Base-by-base conservation (phyloP, 257 asterid species). In the Avicennia marina region DNA sequence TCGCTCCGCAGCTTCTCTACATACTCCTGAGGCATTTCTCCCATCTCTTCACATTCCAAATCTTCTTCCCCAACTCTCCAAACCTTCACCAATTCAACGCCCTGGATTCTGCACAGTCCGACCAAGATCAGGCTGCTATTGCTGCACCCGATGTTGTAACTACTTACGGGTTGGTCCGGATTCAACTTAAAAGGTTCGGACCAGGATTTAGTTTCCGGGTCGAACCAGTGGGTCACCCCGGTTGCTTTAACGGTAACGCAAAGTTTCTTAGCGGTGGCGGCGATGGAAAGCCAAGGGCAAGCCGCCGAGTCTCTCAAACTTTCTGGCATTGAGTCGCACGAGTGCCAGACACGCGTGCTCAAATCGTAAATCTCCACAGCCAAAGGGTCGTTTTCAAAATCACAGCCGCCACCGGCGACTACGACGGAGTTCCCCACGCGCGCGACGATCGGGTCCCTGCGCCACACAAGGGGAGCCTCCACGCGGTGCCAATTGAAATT, bases 331-430 rank as follows among this genome's bases (percentile, higher is more conserved):
- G 86, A 67, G 24, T 81, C 75, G 74, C 83, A 71, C 29, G 63
- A 7, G 25, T 56, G 64, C 94, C 95, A 81, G 6, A 1, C 55
- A 6, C 67, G 29, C 2, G 64, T 16, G 4, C 19, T 32, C 44
- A 69, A 10, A 38, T 69, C 65, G 71, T 82, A 85, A 6, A 83
- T 57, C 66, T 89, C 96, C 3, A 89, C 90, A 0, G 95, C 90
- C 12, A 83, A 19, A 0, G 90, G 90, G 24, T 89, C 95, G 78
- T 78, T 83, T 49, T 71, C 94, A 22, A 77, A 81, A 47, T 89
- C 90, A 45, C 89, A 85, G 4, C 77, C 74, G 34, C 96, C 94
- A 16, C 96, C 96, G 54, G 96, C 96, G 2, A 89, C 55, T 0
- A 89, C 56, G 48, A 89, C 56, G 12, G 50, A 62, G 36, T 71